These are phyloP conservation scores for Schwanniomyces occidentalis DNA, from an alignment of 805 yeast species.

Conservation along the genomic window DNA sequence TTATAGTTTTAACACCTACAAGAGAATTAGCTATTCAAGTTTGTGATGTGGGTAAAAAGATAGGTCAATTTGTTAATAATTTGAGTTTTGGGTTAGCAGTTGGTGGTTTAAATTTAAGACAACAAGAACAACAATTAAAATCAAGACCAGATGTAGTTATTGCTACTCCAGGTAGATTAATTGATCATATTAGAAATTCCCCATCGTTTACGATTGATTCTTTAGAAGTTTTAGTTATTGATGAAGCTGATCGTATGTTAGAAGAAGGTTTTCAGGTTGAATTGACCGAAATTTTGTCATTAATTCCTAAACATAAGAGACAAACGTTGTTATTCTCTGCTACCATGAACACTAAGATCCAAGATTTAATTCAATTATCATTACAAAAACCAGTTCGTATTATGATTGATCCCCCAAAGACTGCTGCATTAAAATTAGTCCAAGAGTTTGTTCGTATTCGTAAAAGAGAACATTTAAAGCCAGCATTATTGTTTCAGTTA, in stretches of 20 bases:
- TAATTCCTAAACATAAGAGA: conserved; percentile 81
- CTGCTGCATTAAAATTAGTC: conserved; percentile 84
- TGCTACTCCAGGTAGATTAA: conserved; percentile 98
- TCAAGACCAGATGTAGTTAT: conserved; percentile 93
- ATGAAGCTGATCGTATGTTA: conserved; percentile 98
- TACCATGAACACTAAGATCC: conserved; percentile 93
- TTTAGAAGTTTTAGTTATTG: conserved; percentile 89
- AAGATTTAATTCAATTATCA: conserved; percentile 82
- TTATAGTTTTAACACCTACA: conserved; percentile 89
- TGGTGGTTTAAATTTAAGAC: conserved; percentile 94
- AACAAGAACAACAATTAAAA: conserved; percentile 92
- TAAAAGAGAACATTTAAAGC: conserved; percentile 80
- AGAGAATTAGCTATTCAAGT: conserved; percentile 98
- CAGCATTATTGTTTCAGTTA: conserved; percentile 76
- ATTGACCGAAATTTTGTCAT: conserved; percentile 81
- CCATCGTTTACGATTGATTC: conserved; percentile 88
- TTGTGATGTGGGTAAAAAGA: conserved; percentile 84
- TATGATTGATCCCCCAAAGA: conserved; percentile 95
- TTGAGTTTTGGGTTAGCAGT: conserved; percentile 93
- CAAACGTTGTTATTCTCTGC: conserved; percentile 96
- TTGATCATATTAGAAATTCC: conserved; percentile 94
- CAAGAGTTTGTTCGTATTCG: conserved; percentile 96
- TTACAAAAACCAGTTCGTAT: conserved; percentile 88
- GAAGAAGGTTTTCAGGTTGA: conserved; percentile 99
- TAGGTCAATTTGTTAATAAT: conserved; percentile 73